Percentiles rank a stretch among this genome's conserved stretches.
phyloP scores from a whole-genome alignment of 805 yeast species.

The Hanseniaspora meyeri region DNA sequence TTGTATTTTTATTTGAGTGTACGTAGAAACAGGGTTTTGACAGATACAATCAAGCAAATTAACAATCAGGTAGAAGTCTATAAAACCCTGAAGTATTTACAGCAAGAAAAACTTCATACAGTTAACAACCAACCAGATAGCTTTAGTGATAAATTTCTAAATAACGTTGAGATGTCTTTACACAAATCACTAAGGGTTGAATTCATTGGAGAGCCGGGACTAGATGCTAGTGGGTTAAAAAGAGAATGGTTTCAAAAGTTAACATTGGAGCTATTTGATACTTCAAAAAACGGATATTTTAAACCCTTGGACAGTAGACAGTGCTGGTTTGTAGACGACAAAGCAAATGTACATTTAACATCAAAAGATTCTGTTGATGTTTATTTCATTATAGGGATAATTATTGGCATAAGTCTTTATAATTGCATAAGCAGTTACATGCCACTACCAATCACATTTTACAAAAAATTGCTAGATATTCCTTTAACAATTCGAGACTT shows the following conservation, averaged over 20 bases:
- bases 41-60: conserved; percentile 42
- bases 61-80: not conserved
- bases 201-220: conserved; percentile 79
- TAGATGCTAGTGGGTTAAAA: conserved; percentile 88
- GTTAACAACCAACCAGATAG: not conserved
- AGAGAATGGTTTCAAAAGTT: conserved; percentile 87
- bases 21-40: conserved; percentile 52
- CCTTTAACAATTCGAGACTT: conserved; percentile 53
- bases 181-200: conserved; percentile 67
- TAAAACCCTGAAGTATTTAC: conserved; percentile 36
- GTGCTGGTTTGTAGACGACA: conserved; percentile 57
- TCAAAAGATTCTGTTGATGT: conserved; percentile 29
- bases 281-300: conserved; percentile 57
- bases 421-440: conserved; percentile 80
- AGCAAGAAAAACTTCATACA: conserved; percentile 23
- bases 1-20: conserved; percentile 59
- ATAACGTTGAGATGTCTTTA: conserved; percentile 34
- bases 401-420: conserved; percentile 79
- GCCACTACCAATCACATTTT: conserved; percentile 61
- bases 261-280: conserved; percentile 50
- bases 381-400: conserved; percentile 71
- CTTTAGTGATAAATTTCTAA: not conserved
- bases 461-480: conserved; percentile 54
- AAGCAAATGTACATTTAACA: conserved; percentile 17
- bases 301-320: conserved; percentile 54